Evolutionary conservation across 2,329 filamentous ascomycete species (phyloP).

Genomic region (Nannizziopsis arthrosporioides): DNA sequence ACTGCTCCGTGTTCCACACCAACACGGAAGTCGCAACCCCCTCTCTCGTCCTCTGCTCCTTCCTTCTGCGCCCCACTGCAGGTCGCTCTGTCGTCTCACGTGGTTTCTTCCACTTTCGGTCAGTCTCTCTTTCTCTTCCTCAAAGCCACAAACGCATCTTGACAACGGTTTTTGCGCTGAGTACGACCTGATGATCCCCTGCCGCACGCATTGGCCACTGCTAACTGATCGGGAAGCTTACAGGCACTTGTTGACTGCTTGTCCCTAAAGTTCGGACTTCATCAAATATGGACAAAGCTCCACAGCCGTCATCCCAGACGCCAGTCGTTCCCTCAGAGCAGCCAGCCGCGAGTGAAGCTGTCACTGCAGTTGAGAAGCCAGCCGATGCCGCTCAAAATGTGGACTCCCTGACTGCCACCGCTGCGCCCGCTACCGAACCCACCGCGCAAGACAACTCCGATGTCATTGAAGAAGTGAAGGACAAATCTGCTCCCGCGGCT

Average conservation of each 20-base stretch:
- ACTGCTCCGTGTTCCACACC: too few relatives aligned
- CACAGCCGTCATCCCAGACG: neutral
- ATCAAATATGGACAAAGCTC: slow-evolving; percentile 1
- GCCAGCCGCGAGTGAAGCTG: slow-evolving; percentile 9
- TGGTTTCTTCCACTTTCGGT: neutral
- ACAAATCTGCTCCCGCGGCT: slow-evolving; percentile 1
- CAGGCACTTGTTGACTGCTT: neutral
- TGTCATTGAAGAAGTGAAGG: slow-evolving; percentile 10
- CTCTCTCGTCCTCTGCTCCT: neutral
- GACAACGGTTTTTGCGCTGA: too few relatives aligned
- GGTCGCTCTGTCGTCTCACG: neutral
- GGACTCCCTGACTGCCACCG: slow-evolving; percentile 11
- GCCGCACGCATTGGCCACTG: too few relatives aligned
- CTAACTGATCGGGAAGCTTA: neutral
- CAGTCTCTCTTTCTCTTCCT: neutral
- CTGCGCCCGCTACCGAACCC: slow-evolving; percentile 11
- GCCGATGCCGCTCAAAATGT: slow-evolving; percentile 12
- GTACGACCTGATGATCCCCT: too few relatives aligned
- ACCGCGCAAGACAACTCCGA: slow-evolving; percentile 9
- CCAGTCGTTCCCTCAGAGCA: slow-evolving; percentile 8
- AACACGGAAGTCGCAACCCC: too few relatives aligned
- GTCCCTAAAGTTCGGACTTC: neutral
- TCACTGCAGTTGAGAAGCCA: slow-evolving; percentile 6
- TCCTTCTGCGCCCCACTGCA: neutral
- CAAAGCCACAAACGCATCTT: too few relatives aligned